Percentiles rank a stretch among this genome's conserved stretches.
These are phyloP conservation scores for Casuarina equisetifolia DNA, from an alignment of 306 rosid species.

Conservation along the genomic window DNA sequence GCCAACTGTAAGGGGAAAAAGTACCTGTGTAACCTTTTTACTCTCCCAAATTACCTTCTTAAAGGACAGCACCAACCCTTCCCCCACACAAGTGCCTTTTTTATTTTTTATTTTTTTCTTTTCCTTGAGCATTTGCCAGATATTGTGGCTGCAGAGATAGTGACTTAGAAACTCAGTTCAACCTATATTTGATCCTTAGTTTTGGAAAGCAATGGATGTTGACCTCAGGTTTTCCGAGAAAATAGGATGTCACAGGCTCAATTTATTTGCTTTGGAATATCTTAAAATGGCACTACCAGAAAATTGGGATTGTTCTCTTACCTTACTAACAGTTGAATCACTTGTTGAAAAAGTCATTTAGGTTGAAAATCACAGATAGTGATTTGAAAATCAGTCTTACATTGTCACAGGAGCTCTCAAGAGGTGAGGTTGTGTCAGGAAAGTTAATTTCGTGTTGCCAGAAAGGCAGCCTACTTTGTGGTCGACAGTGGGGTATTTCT, in stretches of 20 bases:
- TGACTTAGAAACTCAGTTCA: not conserved
- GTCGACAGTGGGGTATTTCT: not conserved
- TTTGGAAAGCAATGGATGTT: not conserved
- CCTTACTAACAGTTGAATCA: not conserved
- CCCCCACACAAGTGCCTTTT: no score
- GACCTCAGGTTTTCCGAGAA: not conserved
- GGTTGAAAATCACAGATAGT: not conserved
- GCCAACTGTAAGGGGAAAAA: constrained; percentile 21
- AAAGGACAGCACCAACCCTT: not conserved
- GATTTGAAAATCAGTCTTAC: not conserved
- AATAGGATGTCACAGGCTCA: not conserved
- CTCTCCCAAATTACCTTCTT: not conserved
- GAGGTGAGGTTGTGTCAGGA: not conserved
- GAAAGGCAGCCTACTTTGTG: not conserved
- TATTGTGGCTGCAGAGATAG: not conserved
- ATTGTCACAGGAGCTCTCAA: not conserved
- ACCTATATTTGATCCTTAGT: not conserved
- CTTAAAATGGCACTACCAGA: not conserved
- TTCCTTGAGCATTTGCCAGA: not conserved
- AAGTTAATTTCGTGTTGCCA: not conserved
- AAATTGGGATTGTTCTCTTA: no score
- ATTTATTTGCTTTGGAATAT: not conserved
- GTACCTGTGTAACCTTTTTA: constrained; percentile 17
- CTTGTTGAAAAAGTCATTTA: not conserved
- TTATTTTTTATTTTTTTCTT: no score